Evolutionary conservation across 139 green algal genomes (phyloP).

Genomic region (Asterochloris erici): DNA sequence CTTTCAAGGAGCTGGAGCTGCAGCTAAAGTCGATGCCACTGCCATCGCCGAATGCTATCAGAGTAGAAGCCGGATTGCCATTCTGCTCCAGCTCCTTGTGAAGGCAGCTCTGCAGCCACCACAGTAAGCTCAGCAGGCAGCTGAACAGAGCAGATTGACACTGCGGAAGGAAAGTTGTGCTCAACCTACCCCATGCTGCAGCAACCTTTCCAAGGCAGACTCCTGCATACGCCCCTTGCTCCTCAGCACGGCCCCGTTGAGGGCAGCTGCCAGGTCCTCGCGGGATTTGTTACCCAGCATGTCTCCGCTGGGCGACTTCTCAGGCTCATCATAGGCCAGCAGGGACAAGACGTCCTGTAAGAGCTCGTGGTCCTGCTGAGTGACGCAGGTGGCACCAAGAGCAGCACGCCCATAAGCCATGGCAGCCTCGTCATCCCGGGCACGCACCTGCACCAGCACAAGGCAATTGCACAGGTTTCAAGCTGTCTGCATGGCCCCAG

Average conservation of each 20-base stretch:
- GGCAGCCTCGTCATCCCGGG: slow-evolving; percentile 40
- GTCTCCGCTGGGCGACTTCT: slow-evolving; percentile 45
- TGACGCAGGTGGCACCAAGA: slow-evolving; percentile 18
- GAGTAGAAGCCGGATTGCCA: too few species aligned
- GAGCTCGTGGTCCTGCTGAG: slow-evolving; percentile 27
- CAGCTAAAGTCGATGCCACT: too few species aligned
- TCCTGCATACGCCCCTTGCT: slow-evolving; percentile 24
- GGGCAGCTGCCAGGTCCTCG: slow-evolving; percentile 41
- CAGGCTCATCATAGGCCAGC: slow-evolving; percentile 68
- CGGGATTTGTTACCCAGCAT: slow-evolving; percentile 42
- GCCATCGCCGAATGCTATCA: too few species aligned
- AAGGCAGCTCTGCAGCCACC: too few species aligned
- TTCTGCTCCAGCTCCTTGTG: too few species aligned
- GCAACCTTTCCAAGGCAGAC: slow-evolving; percentile 36
- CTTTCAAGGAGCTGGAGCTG: too few species aligned
- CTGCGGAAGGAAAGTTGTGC: too few species aligned
- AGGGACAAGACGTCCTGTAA: slow-evolving; percentile 56
- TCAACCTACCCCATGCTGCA: slow-evolving; percentile 29
- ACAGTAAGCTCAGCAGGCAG: too few species aligned
- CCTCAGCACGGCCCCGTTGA: slow-evolving; percentile 51
- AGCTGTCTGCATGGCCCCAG: not conserved
- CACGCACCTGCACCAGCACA: slow-evolving; percentile 27
- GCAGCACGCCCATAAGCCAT: slow-evolving; percentile 43
- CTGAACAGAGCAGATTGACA: too few species aligned
- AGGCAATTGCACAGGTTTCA: not conserved